Evolutionary conservation across 345 rosid genomes (phyloP).

Genomic region (Rhizophora mangle): DNA sequence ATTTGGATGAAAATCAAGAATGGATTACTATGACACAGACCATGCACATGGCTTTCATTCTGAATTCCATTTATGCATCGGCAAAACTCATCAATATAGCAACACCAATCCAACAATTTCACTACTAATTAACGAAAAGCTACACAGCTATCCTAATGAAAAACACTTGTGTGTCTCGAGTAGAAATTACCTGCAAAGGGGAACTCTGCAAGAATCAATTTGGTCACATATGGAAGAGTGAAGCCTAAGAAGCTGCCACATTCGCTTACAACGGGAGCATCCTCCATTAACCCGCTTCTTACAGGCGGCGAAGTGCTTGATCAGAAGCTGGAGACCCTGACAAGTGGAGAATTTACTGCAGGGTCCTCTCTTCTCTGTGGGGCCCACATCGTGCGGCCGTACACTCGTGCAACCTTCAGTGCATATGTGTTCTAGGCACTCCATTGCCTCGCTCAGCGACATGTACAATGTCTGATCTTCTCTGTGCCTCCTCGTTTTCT

Average conservation of each 20-base stretch:
- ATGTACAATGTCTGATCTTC: slow-evolving; percentile 54
- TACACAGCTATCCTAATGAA: too few species aligned
- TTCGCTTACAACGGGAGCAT: slow-evolving; percentile 68
- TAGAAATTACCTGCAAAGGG: slow-evolving; percentile 76
- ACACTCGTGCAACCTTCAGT: slow-evolving; percentile 77
- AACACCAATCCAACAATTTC: too few species aligned
- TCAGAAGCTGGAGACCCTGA: slow-evolving; percentile 63
- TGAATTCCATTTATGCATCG: too few species aligned
- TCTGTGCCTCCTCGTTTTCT: slow-evolving; percentile 48
- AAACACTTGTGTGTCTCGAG: neutral
- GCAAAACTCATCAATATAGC: too few species aligned
- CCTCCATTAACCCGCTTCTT: slow-evolving; percentile 54
- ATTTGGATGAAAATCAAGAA: too few species aligned
- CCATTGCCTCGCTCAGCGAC: slow-evolving; percentile 82
- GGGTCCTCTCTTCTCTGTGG: slow-evolving; percentile 28
- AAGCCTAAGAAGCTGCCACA: slow-evolving; percentile 89
- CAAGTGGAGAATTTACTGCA: slow-evolving; percentile 62
- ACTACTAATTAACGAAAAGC: too few species aligned
- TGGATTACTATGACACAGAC: too few species aligned
- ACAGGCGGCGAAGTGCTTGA: slow-evolving; percentile 70
- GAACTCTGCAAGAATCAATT: slow-evolving; percentile 59
- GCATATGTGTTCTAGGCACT: slow-evolving; percentile 83
- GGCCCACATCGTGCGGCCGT: slow-evolving; percentile 49
- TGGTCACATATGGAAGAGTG: slow-evolving; percentile 72
- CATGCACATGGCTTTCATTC: too few species aligned